These are phyloP conservation scores for Isoetes engelmannii DNA, from an alignment of 83 land plant genomes.

Conservation along the genomic window DNA sequence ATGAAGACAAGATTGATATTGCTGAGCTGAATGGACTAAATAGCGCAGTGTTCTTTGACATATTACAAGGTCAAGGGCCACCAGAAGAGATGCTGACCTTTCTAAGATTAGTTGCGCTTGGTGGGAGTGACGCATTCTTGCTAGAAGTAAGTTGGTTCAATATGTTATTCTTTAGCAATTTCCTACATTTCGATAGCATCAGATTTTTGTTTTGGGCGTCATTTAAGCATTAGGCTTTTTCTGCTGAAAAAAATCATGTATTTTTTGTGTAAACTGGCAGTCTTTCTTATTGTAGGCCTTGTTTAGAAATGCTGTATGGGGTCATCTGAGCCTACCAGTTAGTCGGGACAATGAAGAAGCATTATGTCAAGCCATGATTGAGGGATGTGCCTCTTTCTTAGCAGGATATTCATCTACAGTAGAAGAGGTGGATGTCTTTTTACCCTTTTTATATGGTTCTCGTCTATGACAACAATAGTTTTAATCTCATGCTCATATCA, in stretches of 20 bases:
- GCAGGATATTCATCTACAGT: slow-evolving; percentile 59
- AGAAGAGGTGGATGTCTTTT: slow-evolving; percentile 53
- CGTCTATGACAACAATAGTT: too few species aligned
- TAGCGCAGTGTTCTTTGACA: slow-evolving; percentile 60
- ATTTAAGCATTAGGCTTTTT: too few species aligned
- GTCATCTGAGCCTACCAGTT: slow-evolving; percentile 64
- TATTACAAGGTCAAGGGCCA: slow-evolving; percentile 51
- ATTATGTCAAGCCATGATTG: slow-evolving; percentile 58
- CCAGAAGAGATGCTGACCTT: slow-evolving; percentile 70
- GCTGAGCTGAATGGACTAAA: slow-evolving; percentile 70
- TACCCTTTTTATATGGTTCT: too few species aligned
- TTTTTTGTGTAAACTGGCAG: too few species aligned
- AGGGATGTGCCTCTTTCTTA: slow-evolving; percentile 62
- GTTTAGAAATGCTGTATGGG: slow-evolving; percentile 86
- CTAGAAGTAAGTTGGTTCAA: slow-evolving; percentile 33
- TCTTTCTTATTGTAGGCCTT: slow-evolving; percentile 25
- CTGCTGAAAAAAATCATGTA: too few species aligned
- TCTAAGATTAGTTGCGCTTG: slow-evolving; percentile 69
- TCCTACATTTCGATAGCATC: too few species aligned
- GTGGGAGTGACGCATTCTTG: slow-evolving; percentile 84
- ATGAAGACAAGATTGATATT: slow-evolving; percentile 83
- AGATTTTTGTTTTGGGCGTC: too few species aligned
- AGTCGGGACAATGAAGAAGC: slow-evolving; percentile 81
- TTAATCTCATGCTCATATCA: too few species aligned
- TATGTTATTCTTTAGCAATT: too few species aligned